Evolutionary conservation across 768 basidiomycete species (phyloP).

Genomic region (Rubroboletus satanas): DNA sequence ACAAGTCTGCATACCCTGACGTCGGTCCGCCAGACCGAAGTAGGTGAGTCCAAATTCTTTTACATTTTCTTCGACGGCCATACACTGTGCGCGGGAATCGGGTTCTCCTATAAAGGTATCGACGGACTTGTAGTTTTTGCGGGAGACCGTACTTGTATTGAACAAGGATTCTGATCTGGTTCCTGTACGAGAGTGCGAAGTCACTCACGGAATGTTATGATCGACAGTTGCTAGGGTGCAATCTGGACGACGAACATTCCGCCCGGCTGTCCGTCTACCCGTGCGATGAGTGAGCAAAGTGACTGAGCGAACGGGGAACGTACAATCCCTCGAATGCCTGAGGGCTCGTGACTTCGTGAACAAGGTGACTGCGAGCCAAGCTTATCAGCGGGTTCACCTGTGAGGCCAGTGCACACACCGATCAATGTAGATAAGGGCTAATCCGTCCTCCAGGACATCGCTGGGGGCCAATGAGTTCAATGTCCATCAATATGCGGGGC

Average conservation of each 20-base stretch:
- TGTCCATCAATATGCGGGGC: slow-evolving; percentile 4
- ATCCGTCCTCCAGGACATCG: slow-evolving; percentile 67
- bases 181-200: neutral
- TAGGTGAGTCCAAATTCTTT: slow-evolving; percentile 90
- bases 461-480: slow-evolving; percentile 35
- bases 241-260: slow-evolving; percentile 78
- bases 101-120: slow-evolving; percentile 76
- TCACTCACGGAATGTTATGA: slow-evolving; percentile 79
- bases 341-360: slow-evolving; percentile 92
- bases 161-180: neutral
- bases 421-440: slow-evolving; percentile 81
- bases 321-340: slow-evolving; percentile 89
- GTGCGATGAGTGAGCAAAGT: slow-evolving; percentile 10
- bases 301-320: slow-evolving; percentile 23
- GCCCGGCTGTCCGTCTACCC: slow-evolving; percentile 62
- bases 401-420: slow-evolving; percentile 41
- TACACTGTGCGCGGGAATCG: slow-evolving; percentile 80
- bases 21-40: slow-evolving; percentile 85
- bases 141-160: slow-evolving; percentile 55
- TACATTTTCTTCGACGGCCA: slow-evolving; percentile 83
- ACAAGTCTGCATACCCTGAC: slow-evolving; percentile 59
- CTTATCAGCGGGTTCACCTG: neutral
- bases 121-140: slow-evolving; percentile 71
- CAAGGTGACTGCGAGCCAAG: slow-evolving; percentile 43
- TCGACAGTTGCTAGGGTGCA: slow-evolving; percentile 88